These are phyloP conservation scores for Tolypocladium ophioglossoides DNA, from an alignment of 2,329 filamentous ascomycete species.

Conservation along the genomic window DNA sequence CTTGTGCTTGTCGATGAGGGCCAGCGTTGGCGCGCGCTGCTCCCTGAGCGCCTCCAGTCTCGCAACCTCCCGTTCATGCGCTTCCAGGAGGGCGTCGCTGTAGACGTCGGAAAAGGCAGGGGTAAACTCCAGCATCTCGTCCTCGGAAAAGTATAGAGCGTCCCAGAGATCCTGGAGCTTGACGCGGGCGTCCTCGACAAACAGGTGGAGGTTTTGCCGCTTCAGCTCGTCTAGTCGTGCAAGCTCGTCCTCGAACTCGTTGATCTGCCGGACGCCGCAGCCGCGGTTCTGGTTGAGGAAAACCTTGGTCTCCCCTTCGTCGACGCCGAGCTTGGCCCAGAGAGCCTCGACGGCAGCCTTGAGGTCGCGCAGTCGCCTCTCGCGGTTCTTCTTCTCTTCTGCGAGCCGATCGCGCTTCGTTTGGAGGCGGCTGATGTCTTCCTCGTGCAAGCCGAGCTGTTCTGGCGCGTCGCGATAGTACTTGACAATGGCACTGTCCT, in stretches of 20 bases:
- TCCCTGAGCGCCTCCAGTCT: constrained; percentile 74
- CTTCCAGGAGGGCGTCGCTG: constrained; percentile 87
- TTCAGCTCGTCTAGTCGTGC: constrained; percentile 82
- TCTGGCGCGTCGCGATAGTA: constrained; percentile 85
- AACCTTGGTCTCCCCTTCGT: constrained; percentile 69
- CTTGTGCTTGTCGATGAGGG: constrained; percentile 74
- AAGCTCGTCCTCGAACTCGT: constrained; percentile 91
- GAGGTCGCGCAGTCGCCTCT: constrained; percentile 67
- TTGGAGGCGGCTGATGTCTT: constrained; percentile 66
- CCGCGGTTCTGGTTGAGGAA: constrained; percentile 85
- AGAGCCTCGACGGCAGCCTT: constrained; percentile 68
- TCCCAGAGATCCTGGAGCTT: constrained; percentile 96
- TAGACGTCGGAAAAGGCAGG: constrained; percentile 96
- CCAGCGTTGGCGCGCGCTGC: constrained; percentile 75
- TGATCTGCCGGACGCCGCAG: constrained; percentile 83
- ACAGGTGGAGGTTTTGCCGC: constrained; percentile 86
- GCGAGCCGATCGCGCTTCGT: constrained; percentile 69
- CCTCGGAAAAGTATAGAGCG: constrained; percentile 83
- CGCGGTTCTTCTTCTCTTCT: constrained; percentile 80
- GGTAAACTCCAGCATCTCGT: constrained; percentile 97
- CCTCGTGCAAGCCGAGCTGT: constrained; percentile 83
- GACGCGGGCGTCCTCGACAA: constrained; percentile 87
- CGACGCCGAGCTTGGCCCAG: constrained; percentile 80
- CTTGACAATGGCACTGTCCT: constrained; percentile 78
- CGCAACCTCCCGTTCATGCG: constrained; percentile 83